Evolutionary conservation across 2,329 filamentous ascomycete genomes (phyloP).

Genomic region (Fusarium secorum): DNA sequence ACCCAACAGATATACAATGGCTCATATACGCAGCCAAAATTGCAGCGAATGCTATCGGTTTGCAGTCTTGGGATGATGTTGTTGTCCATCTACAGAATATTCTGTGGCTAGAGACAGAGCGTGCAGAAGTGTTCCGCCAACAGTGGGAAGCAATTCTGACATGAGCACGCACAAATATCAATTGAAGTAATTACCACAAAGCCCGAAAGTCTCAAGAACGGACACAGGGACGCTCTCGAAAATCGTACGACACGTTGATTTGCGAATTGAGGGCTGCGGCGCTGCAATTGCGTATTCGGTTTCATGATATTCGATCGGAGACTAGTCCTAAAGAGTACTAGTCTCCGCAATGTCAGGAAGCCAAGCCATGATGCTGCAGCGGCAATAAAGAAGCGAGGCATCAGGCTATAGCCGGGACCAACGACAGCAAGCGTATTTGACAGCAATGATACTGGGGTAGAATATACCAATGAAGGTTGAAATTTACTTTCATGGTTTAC

Average conservation of each 20-base stretch:
- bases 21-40: conserved; percentile 40
- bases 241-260: neutral
- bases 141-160: conserved; percentile 26
- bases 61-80: conserved; percentile 32
- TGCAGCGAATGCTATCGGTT: neutral
- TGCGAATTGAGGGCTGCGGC: neutral
- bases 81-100: conserved; percentile 14
- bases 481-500: fast-evolving
- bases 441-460: neutral
- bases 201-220: neutral
- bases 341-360: conserved; percentile 22
- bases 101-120: conserved; percentile 30
- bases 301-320: conserved; percentile 40
- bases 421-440: neutral
- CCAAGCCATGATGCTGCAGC: neutral
- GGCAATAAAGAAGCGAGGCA: neutral
- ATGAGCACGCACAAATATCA: neutral
- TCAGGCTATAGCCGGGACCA: neutral
- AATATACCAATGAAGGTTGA: fast-evolving
- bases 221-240: neutral
- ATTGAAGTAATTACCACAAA: neutral
- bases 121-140: conserved; percentile 16
- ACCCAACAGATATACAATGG: conserved; percentile 42
- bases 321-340: conserved; percentile 41
- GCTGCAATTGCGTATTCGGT: conserved; percentile 16